Conservation (phyloP, 2,329 filamentous ascomycete species). For the Aspergillus persii region DNA sequence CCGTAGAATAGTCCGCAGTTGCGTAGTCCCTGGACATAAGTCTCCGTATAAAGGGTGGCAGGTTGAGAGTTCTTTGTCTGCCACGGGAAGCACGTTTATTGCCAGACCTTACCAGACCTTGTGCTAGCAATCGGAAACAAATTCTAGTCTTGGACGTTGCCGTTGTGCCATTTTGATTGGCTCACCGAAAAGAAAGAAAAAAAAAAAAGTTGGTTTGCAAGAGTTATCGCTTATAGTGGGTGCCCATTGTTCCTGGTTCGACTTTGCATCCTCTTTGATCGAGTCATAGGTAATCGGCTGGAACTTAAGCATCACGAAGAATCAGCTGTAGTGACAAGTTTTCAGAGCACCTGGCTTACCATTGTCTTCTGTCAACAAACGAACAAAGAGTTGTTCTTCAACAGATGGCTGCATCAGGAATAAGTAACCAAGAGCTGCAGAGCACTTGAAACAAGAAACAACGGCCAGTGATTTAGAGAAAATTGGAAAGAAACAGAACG, state of each 20-base stretch:
- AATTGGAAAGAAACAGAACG: neutral
- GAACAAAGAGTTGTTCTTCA: neutral
- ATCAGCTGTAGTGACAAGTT: neutral
- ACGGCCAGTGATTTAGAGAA: neutral
- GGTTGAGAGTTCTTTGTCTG: neutral
- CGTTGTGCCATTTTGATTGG: neutral
- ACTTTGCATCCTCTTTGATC: neutral
- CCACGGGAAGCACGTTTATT: neutral
- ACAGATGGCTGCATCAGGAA: neutral
- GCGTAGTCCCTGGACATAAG: neutral
- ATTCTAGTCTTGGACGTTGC: neutral
- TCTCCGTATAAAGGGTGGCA: neutral
- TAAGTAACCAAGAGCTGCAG: constrained; percentile 7
- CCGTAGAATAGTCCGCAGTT: neutral
- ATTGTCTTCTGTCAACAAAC: neutral
- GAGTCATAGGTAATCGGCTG: neutral
- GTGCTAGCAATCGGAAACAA: neutral
- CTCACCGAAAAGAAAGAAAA: neutral
- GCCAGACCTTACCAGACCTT: neutral
- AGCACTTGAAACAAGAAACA: neutral
- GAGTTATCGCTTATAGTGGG: neutral
- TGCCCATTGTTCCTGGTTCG: neutral
- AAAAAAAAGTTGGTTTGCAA: neutral
- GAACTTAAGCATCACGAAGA: neutral
- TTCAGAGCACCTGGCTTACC: neutral